Evolutionary conservation across 2,329 filamentous ascomycete species (phyloP).

Genomic region (Pseudocercospora fijiensis): DNA sequence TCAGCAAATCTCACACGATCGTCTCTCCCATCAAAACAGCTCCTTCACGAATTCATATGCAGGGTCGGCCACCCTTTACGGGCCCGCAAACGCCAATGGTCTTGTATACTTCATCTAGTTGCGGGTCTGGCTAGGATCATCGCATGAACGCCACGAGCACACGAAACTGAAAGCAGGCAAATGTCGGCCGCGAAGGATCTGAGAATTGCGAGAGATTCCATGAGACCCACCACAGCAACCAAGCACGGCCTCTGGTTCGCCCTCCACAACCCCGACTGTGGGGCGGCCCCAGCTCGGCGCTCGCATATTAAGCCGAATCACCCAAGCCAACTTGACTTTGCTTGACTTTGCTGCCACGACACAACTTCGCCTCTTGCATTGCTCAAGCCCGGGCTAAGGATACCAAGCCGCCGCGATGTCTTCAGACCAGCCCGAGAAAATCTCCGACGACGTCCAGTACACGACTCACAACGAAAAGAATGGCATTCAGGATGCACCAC

Average conservation of each 20-base stretch:
- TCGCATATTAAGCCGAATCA: background rate
- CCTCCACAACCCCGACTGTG: background rate
- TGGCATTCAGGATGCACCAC: background rate
- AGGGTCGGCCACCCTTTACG: background rate
- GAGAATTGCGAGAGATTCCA: conserved; percentile 6
- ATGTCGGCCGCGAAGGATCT: conserved; percentile 1
- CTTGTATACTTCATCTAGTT: no score
- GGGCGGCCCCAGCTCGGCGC: background rate
- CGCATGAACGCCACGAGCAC: conserved; percentile 5
- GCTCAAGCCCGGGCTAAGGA: background rate
- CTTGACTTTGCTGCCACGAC: conserved; percentile 2
- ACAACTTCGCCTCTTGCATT: background rate
- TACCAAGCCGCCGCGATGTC: conserved; percentile 8
- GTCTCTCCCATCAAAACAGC: background rate
- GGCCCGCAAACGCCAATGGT: background rate
- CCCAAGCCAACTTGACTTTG: background rate
- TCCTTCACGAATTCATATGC: background rate
- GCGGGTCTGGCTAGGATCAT: background rate
- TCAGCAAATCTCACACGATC: background rate
- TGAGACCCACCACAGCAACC: background rate
- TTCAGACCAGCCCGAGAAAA: conserved; percentile 12
- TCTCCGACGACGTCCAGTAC: conserved; percentile 13
- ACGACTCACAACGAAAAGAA: conserved; percentile 22
- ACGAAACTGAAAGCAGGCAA: conserved; percentile 2
- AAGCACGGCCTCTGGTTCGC: background rate